Conservation (phyloP, 2,329 filamentous ascomycete species). For the Escovopsis weberi region DNA sequence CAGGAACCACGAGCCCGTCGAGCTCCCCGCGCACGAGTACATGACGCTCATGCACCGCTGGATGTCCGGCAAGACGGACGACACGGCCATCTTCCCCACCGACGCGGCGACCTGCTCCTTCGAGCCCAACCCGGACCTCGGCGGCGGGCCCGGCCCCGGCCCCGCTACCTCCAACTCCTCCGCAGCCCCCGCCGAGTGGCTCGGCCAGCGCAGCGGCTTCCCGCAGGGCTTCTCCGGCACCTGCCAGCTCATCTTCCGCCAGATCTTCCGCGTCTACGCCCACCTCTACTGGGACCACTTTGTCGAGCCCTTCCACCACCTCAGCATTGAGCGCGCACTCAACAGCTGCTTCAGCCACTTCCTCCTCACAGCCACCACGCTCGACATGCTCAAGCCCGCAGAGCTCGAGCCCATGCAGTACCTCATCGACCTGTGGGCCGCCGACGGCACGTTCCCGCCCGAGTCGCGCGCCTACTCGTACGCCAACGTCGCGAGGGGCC, state of each 20-base stretch:
- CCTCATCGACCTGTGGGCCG: conserved; percentile 74
- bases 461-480: conserved; percentile 47
- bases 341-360: conserved; percentile 77
- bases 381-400: conserved; percentile 65
- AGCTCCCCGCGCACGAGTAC: conserved; percentile 78
- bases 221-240: conserved; percentile 71
- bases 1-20: conserved; percentile 52
- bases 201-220: conserved; percentile 79
- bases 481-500: conserved; percentile 29
- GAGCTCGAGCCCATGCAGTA: conserved; percentile 89
- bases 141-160: conserved; percentile 35
- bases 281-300: conserved; percentile 95
- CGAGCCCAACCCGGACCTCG: conserved; percentile 39
- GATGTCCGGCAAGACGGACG: conserved; percentile 85
- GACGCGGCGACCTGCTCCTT: conserved; percentile 53
- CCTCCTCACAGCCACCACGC: conserved; percentile 57
- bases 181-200: conserved; percentile 48
- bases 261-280: conserved; percentile 93
- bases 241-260: conserved; percentile 78
- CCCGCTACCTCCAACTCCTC: conserved; percentile 46
- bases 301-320: conserved; percentile 61
- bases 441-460: conserved; percentile 65
- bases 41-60: conserved; percentile 86
- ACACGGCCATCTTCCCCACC: conserved; percentile 71
- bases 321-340: conserved; percentile 59